A percentile compares a stretch with the other conserved stretches of the same genome.
Conservation (phyloP, 495 filamentous ascomycete species). For the Xylaria telfairii region DNA sequence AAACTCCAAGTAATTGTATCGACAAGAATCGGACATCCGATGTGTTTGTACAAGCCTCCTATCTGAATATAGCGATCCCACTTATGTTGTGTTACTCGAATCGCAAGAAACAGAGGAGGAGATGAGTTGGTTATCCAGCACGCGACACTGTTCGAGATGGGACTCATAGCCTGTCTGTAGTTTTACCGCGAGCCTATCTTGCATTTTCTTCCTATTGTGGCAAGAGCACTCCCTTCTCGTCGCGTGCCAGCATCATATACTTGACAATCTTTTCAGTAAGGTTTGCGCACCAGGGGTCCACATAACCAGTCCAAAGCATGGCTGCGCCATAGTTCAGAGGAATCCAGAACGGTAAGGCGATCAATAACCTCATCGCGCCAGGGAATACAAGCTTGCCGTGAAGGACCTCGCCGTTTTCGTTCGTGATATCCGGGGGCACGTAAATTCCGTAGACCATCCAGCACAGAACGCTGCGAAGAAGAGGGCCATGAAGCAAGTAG, state of each 20-base stretch:
- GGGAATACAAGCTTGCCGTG: constrained; percentile 41
- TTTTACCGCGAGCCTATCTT: not conserved
- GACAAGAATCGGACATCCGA: constrained; percentile 23
- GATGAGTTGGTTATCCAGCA: not conserved
- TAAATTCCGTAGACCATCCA: constrained; percentile 70
- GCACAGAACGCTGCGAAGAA: constrained; percentile 65
- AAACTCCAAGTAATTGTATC: constrained; percentile 26
- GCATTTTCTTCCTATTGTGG: constrained; percentile 34
- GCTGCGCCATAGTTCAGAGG: constrained; percentile 63
- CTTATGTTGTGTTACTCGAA: not conserved
- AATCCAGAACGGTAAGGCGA: constrained; percentile 63
- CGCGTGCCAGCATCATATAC: constrained; percentile 56
- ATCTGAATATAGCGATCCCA: constrained; percentile 6
- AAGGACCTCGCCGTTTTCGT: constrained; percentile 52
- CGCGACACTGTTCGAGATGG: not conserved
- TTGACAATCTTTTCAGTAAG: constrained; percentile 64
- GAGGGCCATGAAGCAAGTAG: constrained; percentile 69
- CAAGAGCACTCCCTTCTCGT: constrained; percentile 53
- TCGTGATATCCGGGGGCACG: constrained; percentile 57
- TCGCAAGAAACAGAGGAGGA: not conserved
- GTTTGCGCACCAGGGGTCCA: constrained; percentile 68
- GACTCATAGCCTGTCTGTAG: not conserved
- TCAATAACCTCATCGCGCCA: constrained; percentile 48
- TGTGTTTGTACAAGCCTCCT: constrained; percentile 24
- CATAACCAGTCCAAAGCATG: constrained; percentile 67